Evolutionary conservation across 2,329 filamentous ascomycete genomes (phyloP).

Genomic region (Colletotrichum sansevieriae): DNA sequence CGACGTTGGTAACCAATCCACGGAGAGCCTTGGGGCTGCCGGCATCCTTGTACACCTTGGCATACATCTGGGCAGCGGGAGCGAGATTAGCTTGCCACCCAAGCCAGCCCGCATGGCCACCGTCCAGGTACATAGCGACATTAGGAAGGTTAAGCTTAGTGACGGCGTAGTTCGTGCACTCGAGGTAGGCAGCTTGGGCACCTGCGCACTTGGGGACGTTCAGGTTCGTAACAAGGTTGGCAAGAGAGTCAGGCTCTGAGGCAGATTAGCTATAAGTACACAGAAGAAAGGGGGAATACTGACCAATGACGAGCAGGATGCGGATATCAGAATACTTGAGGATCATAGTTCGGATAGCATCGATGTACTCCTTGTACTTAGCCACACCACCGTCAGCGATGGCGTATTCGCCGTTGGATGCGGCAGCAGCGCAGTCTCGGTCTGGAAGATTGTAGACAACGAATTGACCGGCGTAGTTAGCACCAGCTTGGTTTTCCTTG

Average conservation of each 20-base stretch:
- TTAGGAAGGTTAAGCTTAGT: slow-evolving; percentile 66
- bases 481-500: slow-evolving; percentile 52
- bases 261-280: slow-evolving; percentile 44
- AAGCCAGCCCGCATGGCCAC: slow-evolving; percentile 70
- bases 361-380: slow-evolving; percentile 69
- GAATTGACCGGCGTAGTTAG: slow-evolving; percentile 61
- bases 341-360: slow-evolving; percentile 59
- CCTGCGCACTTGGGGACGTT: slow-evolving; percentile 62
- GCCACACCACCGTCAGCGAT: slow-evolving; percentile 63
- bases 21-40: slow-evolving; percentile 64
- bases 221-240: slow-evolving; percentile 70
- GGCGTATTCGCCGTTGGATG: slow-evolving; percentile 68
- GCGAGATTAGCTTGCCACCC: slow-evolving; percentile 68
- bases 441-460: slow-evolving; percentile 71
- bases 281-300: slow-evolving; percentile 35
- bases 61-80: slow-evolving; percentile 62
- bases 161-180: slow-evolving; percentile 64
- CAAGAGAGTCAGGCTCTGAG: slow-evolving; percentile 68
- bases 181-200: slow-evolving; percentile 62
- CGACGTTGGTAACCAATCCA: slow-evolving; percentile 69
- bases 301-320: slow-evolving; percentile 60
- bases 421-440: slow-evolving; percentile 69
- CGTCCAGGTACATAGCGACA: slow-evolving; percentile 66
- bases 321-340: slow-evolving; percentile 59
- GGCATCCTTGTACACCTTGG: slow-evolving; percentile 62